Evolutionary conservation across 2,329 filamentous ascomycete genomes (phyloP), one percentile per base, ranked within the genome.

Genomic region (Trichoderma breve): DNA sequence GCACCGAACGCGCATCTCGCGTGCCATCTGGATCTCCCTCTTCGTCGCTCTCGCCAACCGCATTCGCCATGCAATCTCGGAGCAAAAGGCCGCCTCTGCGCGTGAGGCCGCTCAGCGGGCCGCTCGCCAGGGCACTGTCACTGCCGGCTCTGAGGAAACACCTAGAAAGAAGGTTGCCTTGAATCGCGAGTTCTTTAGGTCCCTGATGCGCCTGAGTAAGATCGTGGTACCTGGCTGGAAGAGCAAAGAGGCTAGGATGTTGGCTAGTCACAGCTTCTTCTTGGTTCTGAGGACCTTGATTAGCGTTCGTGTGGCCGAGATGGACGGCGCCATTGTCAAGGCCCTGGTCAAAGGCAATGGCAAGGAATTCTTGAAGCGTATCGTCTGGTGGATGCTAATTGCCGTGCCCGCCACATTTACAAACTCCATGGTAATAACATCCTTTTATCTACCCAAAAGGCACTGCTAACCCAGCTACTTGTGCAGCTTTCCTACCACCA

Each of bases 351-450:
- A 94, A 81, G 96, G 96, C 2, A 96, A 92, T 76, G 96, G 95
- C 18, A 93, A 90, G 81, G 94, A 97, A 75, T 99, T 99, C 76
- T 79, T 98, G 77, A 90, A 91, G 76, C 91, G 94, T 0, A 90
- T 99, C 76, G 89, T 97, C 6, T 98, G 95, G 94, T 99, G 96
- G 96, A 99, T 99, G 96, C 81, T 95, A 70, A 96, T 99, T 75
- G 95, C 96, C 30, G 88, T 99, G 18, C 96, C 96, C 11, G 96
- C 96, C 1, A 98, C 96, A 0, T 98, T 98, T 80, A 99, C 96
- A 53, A 99, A 99, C 82, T 98, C 95, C 0, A 99, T 99, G 96
- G 93, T 96, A 82, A 81, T 89, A 80, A 39, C 15, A 9, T 60
- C 58, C 6, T 11, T 18, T 21, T 34, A 28, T n/a, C n/a, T 30